These are phyloP conservation scores for Bothriochloa decipiens DNA, from an alignment of 176 grass and related monocot species.

Conservation along the genomic window DNA sequence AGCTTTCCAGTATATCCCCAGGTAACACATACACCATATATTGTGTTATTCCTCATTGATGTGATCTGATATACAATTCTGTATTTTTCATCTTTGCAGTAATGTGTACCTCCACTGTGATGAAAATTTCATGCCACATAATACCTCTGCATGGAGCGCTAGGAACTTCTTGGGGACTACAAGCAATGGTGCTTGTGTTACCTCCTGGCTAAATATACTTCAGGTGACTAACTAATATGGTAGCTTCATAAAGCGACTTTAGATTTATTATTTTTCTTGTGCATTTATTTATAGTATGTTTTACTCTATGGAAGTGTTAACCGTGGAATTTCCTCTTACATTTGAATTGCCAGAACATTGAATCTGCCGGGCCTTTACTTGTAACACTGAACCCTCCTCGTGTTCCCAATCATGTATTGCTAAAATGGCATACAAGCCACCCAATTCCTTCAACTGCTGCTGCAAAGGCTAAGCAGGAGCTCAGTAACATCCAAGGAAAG, in stretches of 20 bases:
- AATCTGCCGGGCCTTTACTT: conserved; percentile 53
- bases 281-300: neutral
- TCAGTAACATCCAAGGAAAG: conserved; percentile 70
- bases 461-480: conserved; percentile 63
- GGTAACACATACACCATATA: no score
- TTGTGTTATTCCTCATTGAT: neutral
- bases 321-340: neutral
- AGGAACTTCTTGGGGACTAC: conserved; percentile 86
- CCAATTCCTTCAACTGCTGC: conserved; percentile 77
- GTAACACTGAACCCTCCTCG: conserved; percentile 75
- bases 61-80: neutral
- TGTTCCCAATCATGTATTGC: conserved; percentile 62
- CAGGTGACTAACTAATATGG: conserved; percentile 44
- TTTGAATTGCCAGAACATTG: conserved; percentile 60
- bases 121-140: conserved; percentile 73
- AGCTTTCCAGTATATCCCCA: no score
- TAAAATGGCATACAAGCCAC: conserved; percentile 73
- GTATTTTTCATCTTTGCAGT: conserved; percentile 32
- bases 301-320: neutral
- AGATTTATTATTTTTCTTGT: neutral
- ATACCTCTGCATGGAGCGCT: conserved; percentile 76
- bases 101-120: conserved; percentile 85
- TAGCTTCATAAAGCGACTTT: neutral
- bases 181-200: conserved; percentile 56
- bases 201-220: conserved; percentile 85